Percentiles rank a stretch among this genome's conserved stretches.
These are phyloP conservation scores for Elsinoe batatas DNA, from an alignment of 2,329 filamentous ascomycete genomes.

Conservation along the genomic window DNA sequence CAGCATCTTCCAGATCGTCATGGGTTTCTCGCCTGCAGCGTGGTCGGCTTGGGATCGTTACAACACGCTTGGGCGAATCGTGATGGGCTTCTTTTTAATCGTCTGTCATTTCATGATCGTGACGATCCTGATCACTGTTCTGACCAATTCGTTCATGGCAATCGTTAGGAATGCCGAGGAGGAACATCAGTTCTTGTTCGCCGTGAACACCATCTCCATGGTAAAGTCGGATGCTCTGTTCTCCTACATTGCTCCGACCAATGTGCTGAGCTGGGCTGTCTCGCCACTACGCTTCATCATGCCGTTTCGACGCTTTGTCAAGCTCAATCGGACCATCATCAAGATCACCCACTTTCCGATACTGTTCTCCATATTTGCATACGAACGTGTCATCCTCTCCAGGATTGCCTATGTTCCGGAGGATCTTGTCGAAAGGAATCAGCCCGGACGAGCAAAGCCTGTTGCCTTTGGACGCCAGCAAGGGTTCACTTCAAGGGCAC, in stretches of 20 bases:
- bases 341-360: conserved; percentile 85
- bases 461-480: conserved; percentile 28
- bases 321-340: conserved; percentile 80
- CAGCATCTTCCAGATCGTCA: conserved; percentile 82
- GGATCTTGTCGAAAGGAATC: conserved; percentile 68
- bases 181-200: conserved; percentile 86
- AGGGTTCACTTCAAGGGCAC: conserved; percentile 14
- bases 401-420: conserved; percentile 69
- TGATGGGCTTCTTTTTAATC: conserved; percentile 76
- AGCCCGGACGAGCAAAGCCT: conserved; percentile 21
- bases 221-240: conserved; percentile 97
- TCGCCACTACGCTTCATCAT: conserved; percentile 74
- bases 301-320: conserved; percentile 71
- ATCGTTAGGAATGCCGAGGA: conserved; percentile 89
- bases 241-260: conserved; percentile 84
- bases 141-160: conserved; percentile 93
- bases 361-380: conserved; percentile 74
- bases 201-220: conserved; percentile 95
- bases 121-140: conserved; percentile 87
- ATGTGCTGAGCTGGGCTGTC: conserved; percentile 82
- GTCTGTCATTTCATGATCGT: conserved; percentile 93
- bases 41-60: conserved; percentile 84
- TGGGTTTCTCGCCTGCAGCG: conserved; percentile 91
- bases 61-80: conserved; percentile 63
- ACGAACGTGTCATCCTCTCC: conserved; percentile 72